Percentiles rank a stretch among this genome's conserved stretches.
Evolutionary conservation across 2,329 filamentous ascomycete genomes (phyloP).

Genomic region (Thielaviopsis punctulata): DNA sequence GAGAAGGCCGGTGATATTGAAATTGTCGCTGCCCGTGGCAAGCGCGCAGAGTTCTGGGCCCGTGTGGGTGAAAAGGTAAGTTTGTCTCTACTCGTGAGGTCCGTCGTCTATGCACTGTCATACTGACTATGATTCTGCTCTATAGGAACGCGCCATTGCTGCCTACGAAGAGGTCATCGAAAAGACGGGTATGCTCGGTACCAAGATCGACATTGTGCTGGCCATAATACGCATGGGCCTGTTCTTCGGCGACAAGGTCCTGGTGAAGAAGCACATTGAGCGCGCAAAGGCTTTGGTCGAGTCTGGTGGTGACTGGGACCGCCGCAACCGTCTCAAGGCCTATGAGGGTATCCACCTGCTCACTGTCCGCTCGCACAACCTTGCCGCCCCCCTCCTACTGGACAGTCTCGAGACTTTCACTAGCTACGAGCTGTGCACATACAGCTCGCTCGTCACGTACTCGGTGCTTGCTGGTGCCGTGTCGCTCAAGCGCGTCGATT

Average conservation of each 20-base stretch:
- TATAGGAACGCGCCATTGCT: conserved; percentile 78
- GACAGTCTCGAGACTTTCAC: conserved; percentile 97
- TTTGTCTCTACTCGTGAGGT: background rate
- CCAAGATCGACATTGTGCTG: conserved; percentile 91
- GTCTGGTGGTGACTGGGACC: conserved; percentile 93
- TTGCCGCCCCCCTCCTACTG: conserved; percentile 80
- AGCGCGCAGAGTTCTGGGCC: conserved; percentile 92
- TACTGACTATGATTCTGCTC: background rate
- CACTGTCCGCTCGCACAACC: conserved; percentile 77
- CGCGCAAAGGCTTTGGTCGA: conserved; percentile 82
- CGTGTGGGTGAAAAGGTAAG: conserved; percentile 85
- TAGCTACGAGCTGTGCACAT: conserved; percentile 94
- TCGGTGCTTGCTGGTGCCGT: conserved; percentile 88
- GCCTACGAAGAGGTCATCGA: conserved; percentile 88
- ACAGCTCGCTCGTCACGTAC: conserved; percentile 87
- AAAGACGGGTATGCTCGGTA: conserved; percentile 91
- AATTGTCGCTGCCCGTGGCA: conserved; percentile 78
- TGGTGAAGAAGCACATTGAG: conserved; percentile 88
- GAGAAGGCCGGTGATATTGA: conserved; percentile 96
- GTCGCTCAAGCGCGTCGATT: conserved; percentile 89
- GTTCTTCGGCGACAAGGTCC: conserved; percentile 84
- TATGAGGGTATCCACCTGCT: conserved; percentile 91
- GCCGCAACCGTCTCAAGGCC: conserved; percentile 93
- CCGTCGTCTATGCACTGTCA: background rate
- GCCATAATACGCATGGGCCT: conserved; percentile 90